These are phyloP conservation scores for Dioscorea dumetorum DNA, from an alignment of 106 monocot species.

Conservation along the genomic window DNA sequence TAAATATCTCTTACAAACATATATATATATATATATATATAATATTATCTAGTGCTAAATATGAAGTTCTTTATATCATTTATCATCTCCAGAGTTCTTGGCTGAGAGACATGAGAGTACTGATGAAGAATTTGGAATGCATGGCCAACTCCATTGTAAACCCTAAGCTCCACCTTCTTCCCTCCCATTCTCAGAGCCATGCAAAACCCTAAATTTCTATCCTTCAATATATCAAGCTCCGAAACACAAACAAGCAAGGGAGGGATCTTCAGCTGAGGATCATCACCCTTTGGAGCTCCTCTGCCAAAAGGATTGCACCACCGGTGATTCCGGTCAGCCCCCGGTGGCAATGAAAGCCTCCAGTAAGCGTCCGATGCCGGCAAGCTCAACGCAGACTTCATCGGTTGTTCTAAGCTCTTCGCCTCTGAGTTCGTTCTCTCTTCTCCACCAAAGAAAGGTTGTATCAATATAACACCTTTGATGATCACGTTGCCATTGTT, in stretches of 20 bases:
- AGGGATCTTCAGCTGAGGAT: constrained; percentile 13
- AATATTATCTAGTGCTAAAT: no score
- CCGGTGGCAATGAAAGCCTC: constrained; percentile 62
- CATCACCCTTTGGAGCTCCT: constrained; percentile 4
- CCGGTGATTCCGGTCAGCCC: constrained; percentile 43
- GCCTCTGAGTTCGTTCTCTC: constrained; percentile 44
- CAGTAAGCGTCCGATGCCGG: constrained; percentile 66
- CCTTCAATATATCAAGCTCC: constrained; percentile 64
- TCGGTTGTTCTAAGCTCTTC: constrained; percentile 22
- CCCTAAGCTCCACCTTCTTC: constrained; percentile 32
- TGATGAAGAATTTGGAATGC: constrained; percentile 66
- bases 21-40: no score
- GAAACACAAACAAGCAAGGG: constrained; percentile 40
- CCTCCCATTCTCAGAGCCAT: constrained; percentile 41
- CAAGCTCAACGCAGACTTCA: constrained; percentile 46
- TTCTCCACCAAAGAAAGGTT: constrained; percentile 80
- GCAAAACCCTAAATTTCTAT: constrained; percentile 63
- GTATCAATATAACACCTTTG: constrained; percentile 50
- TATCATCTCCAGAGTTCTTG: constrained; percentile 48
- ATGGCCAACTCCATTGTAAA: constrained; percentile 67
- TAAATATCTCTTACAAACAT: no score
- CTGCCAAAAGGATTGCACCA: constrained; percentile 55
- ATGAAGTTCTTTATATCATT: constrained; percentile 48
- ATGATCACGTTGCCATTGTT: constrained; percentile 1
- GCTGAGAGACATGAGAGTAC: constrained; percentile 33